Percentiles rank a stretch among this genome's conserved stretches.
phyloP scores from a whole-genome alignment of 169 alveolate species.

The Cryptosporidium parvum region DNA sequence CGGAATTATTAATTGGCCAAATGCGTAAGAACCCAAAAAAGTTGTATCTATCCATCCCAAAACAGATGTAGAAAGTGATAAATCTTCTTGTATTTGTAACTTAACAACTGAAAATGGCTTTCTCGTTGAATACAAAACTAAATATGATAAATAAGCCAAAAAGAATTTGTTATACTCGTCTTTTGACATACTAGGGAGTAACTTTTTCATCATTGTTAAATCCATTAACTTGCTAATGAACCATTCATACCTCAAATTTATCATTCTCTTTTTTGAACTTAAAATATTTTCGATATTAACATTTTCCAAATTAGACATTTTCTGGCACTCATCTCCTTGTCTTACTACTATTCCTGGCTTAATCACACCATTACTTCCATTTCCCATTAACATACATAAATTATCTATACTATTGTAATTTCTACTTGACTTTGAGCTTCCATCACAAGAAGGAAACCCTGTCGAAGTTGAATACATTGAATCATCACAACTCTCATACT shows the following conservation, averaged over 20 bases:
- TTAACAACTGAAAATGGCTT: conserved; percentile 82
- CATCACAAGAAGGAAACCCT: conserved; percentile 23
- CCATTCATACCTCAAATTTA: conserved; percentile 11
- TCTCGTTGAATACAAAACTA: conserved; percentile 77
- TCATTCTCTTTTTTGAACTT: neutral
- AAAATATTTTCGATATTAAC: neutral
- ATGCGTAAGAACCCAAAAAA: conserved; percentile 79
- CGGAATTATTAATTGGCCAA: conserved; percentile 80
- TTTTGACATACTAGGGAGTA: conserved; percentile 36
- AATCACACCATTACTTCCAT: neutral
- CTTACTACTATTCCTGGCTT: neutral
- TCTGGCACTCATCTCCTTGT: conserved; percentile 19
- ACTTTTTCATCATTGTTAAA: conserved; percentile 10
- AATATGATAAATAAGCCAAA: conserved; percentile 77
- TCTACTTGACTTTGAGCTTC: conserved; percentile 26
- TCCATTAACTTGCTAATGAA: neutral
- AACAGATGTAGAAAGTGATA: conserved; percentile 64
- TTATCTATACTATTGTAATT: conserved; percentile 28
- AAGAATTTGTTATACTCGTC: conserved; percentile 52
- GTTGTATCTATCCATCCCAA: conserved; percentile 82
- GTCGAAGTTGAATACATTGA: neutral
- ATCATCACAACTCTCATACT: neutral
- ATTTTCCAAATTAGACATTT: neutral
- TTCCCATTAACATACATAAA: conserved; percentile 5
- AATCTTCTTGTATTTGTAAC: conserved; percentile 62